A percentile compares a stretch with the other conserved stretches of the same genome.
Conservation (phyloP, 2,329 filamentous ascomycete genomes). For the Aphanoascus verrucosus region DNA sequence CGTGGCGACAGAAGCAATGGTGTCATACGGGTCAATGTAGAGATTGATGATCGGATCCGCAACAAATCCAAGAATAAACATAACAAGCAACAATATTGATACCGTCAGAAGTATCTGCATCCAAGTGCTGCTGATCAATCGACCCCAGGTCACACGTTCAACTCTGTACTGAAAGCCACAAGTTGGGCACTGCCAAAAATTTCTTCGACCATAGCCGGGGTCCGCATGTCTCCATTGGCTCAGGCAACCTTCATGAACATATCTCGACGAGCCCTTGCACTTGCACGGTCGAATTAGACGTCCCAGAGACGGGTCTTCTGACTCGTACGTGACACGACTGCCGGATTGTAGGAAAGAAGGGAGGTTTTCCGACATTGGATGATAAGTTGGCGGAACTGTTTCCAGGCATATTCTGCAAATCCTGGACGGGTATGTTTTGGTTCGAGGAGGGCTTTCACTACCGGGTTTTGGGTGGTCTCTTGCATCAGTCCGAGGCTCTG, state of each 20-base stretch:
- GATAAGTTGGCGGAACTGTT: constrained; percentile 50
- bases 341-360: constrained; percentile 47
- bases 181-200: constrained; percentile 80
- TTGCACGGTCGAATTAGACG: constrained; percentile 79
- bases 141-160: constrained; percentile 63
- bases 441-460: neutral
- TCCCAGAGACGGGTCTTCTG: constrained; percentile 61
- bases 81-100: constrained; percentile 55
- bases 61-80: constrained; percentile 81
- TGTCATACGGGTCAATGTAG: constrained; percentile 67
- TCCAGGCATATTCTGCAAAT: constrained; percentile 89
- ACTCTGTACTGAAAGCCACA: constrained; percentile 76
- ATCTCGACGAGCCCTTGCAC: constrained; percentile 86
- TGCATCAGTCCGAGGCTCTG: neutral
- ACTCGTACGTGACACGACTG: constrained; percentile 58
- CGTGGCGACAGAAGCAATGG: constrained; percentile 36
- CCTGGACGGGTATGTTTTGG: constrained; percentile 54
- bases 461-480: neutral
- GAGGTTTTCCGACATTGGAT: constrained; percentile 43
- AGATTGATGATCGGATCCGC: constrained; percentile 86
- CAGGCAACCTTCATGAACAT: constrained; percentile 87
- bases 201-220: constrained; percentile 51
- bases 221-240: constrained; percentile 70
- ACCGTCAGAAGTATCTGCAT: constrained; percentile 63
- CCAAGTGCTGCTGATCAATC: constrained; percentile 54